Evolutionary conservation across 139 green algal species (phyloP).

Genomic region (Chlamydomonas sphaeroides): DNA sequence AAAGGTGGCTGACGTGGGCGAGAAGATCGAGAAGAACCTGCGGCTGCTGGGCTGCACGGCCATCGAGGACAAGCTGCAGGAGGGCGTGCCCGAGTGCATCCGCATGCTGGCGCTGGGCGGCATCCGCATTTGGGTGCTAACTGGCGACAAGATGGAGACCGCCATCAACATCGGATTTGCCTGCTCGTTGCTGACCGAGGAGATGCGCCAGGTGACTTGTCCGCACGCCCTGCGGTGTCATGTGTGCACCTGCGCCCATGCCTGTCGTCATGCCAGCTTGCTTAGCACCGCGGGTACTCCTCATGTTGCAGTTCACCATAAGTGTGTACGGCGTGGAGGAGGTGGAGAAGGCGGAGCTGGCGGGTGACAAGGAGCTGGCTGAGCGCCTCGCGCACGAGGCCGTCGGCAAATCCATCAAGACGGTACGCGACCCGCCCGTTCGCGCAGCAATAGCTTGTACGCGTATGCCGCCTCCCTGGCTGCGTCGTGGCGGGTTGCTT

Average conservation of each 20-base stretch:
- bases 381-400: constrained; percentile 31
- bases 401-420: constrained; percentile 21
- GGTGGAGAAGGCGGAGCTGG: constrained; percentile 40
- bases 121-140: constrained; percentile 96
- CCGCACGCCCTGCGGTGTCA: no score
- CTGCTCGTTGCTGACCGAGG: constrained; percentile 83
- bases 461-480: no score
- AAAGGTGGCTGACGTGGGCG: constrained; percentile 58
- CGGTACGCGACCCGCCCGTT: constrained; percentile 8
- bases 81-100: constrained; percentile 94
- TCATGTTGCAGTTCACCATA: constrained; percentile 30
- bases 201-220: constrained; percentile 73
- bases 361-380: constrained; percentile 37
- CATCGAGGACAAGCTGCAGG: constrained; percentile 98
- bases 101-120: constrained; percentile 82
- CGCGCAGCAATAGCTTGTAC: no score
- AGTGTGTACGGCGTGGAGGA: constrained; percentile 42
- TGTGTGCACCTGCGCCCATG: background rate
- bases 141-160: constrained; percentile 86
- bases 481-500: no score
- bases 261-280: background rate
- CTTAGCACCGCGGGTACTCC: no score
- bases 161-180: constrained; percentile 94
- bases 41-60: constrained; percentile 94
- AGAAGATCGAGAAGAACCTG: constrained; percentile 80